Evolutionary conservation across 148 eudicot genomes (phyloP).

Genomic region (Simmondsia chinensis): DNA sequence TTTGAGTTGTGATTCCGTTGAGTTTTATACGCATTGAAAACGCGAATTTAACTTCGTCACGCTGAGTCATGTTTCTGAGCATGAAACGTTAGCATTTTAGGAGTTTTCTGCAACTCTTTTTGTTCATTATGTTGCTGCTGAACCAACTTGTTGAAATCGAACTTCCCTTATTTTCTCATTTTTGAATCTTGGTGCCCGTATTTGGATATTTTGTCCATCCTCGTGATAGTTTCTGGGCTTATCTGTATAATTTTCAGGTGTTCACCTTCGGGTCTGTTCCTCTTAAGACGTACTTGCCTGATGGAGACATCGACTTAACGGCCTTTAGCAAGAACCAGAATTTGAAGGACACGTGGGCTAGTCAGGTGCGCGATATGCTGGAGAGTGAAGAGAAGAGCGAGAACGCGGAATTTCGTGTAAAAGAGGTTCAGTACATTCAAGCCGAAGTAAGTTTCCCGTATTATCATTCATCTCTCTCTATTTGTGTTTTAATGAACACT

Average conservation of each 20-base stretch:
- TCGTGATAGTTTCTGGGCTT: slow-evolving; percentile 3
- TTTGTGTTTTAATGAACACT: slow-evolving; percentile 4
- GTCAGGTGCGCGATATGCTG: slow-evolving; percentile 57
- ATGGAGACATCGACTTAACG: slow-evolving; percentile 89
- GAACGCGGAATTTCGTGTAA: slow-evolving; percentile 71
- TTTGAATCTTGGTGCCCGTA: background rate
- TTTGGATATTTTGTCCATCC: slow-evolving; percentile 1
- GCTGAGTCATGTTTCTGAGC: too few relatives aligned
- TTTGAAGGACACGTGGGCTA: slow-evolving; percentile 66
- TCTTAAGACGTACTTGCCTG: slow-evolving; percentile 87
- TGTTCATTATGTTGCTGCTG: too few relatives aligned
- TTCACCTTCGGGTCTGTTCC: slow-evolving; percentile 94
- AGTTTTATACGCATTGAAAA: too few relatives aligned
- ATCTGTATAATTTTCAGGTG: slow-evolving; percentile 35
- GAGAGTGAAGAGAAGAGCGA: slow-evolving; percentile 65
- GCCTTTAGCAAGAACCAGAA: slow-evolving; percentile 50
- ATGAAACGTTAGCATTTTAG: too few relatives aligned
- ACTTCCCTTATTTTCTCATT: too few relatives aligned
- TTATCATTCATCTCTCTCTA: background rate
- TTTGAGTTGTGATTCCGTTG: too few relatives aligned
- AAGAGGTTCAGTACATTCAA: slow-evolving; percentile 89
- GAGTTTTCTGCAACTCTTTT: too few relatives aligned
- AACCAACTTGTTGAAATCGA: too few relatives aligned
- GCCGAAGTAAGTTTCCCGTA: slow-evolving; percentile 60
- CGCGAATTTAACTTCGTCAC: too few relatives aligned